A percentile compares a stretch with the other conserved stretches of the same genome.
Evolutionary conservation across 306 rosid species (phyloP).

Genomic region (Vigna trinervia): DNA sequence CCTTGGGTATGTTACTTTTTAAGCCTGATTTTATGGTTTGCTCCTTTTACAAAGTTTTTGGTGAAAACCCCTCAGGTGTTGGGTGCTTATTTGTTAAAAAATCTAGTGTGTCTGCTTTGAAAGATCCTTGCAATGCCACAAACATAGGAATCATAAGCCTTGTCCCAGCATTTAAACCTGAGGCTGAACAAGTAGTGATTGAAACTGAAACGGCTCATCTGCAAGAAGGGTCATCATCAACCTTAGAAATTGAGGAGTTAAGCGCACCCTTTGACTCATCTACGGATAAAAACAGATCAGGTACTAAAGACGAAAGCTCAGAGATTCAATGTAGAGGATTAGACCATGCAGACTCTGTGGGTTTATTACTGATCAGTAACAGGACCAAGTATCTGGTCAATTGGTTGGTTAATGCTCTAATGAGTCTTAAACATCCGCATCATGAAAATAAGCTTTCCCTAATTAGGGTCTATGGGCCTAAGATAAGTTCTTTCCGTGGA

Average conservation of each 20-base stretch:
- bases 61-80: conserved; percentile 84
- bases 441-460: conserved; percentile 56
- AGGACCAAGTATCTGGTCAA: conserved; percentile 68
- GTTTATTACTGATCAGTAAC: conserved; percentile 58
- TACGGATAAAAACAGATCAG: conserved; percentile 21
- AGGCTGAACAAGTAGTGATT: conserved; percentile 5
- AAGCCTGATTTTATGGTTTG: conserved; percentile 83
- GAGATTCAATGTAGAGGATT: conserved; percentile 68
- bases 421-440: conserved; percentile 75
- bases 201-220: conserved; percentile 2
- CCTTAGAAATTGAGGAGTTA: conserved; percentile 51
- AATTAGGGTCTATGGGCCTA: conserved; percentile 79
- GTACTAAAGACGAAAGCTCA: background rate
- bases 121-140: conserved; percentile 49
- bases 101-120: conserved; percentile 56
- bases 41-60: conserved; percentile 76
- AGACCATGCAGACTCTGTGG: conserved; percentile 82
- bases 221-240: background rate
- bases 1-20: conserved; percentile 77
- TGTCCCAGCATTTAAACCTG: conserved; percentile 46
- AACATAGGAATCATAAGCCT: conserved; percentile 73
- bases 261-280: conserved; percentile 38
- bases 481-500: conserved; percentile 66
- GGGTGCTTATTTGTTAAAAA: conserved; percentile 87
- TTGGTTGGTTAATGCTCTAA: conserved; percentile 80